phyloP scores from a whole-genome alignment of 805 yeast species.

The Nakazawaea molendinolei region DNA sequence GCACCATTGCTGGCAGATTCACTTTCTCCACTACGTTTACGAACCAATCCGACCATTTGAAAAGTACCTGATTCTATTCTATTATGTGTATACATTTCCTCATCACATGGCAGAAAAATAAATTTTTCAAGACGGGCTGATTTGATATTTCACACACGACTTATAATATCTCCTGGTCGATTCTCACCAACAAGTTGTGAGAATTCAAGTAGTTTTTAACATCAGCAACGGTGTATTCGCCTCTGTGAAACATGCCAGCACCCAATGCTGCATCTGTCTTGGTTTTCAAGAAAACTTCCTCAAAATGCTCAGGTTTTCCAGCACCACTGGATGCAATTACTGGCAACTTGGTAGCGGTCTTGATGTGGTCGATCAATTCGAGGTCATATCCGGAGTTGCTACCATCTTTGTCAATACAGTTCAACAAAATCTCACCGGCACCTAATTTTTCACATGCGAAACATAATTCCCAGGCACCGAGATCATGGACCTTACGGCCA shows the following conservation, averaged over 20 bases:
- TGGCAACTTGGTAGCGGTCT: conserved; percentile 73
- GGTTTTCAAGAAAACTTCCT: conserved; percentile 77
- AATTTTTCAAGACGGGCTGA: too few relatives aligned
- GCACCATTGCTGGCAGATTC: conserved; percentile 2
- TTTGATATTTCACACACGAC: too few relatives aligned
- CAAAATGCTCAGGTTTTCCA: conserved; percentile 86
- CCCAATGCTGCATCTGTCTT: conserved; percentile 95
- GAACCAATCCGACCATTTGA: conserved; percentile 10
- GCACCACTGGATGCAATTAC: conserved; percentile 99
- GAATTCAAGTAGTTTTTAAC: conserved; percentile 65
- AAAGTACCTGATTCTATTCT: neutral
- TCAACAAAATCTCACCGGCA: conserved; percentile 90
- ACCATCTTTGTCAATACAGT: conserved; percentile 97
- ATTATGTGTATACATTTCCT: too few relatives aligned
- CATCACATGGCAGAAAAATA: too few relatives aligned
- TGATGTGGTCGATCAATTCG: conserved; percentile 76
- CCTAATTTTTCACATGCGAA: conserved; percentile 88
- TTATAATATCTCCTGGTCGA: conserved; percentile 32
- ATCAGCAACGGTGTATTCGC: conserved; percentile 80
- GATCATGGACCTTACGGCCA: conserved; percentile 80
- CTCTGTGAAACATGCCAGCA: conserved; percentile 98
- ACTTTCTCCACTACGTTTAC: conserved; percentile 11
- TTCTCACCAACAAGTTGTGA: conserved; percentile 66
- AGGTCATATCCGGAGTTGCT: conserved; percentile 90
- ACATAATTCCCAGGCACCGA: conserved; percentile 89